Percentiles rank a stretch among this genome's conserved stretches.
Conservation (phyloP, 768 basidiomycete species). For the Mycena chlorophos region DNA sequence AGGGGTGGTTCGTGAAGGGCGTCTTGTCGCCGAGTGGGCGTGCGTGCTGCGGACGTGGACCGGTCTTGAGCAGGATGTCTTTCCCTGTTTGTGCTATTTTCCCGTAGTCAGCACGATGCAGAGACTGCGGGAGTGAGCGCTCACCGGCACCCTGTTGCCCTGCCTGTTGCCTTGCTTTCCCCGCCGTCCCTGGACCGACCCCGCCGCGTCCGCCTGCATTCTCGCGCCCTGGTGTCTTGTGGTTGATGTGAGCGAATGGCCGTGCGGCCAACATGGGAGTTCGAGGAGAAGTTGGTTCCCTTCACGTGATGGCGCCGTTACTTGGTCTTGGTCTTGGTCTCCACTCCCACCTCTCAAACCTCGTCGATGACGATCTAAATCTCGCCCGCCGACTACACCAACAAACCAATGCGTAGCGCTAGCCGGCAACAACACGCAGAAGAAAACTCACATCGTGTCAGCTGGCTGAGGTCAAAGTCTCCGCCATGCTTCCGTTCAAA, state of each 20-base stretch:
- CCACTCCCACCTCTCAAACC: no score
- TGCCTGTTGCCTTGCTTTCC: slow-evolving; percentile 49
- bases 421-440: no score
- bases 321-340: no score
- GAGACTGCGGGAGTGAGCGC: slow-evolving; percentile 27
- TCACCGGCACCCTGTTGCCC: slow-evolving; percentile 37
- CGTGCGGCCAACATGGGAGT: slow-evolving; percentile 48
- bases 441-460: no score
- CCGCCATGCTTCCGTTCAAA: no score
- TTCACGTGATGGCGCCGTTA: no score
- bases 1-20: slow-evolving; percentile 65
- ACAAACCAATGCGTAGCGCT: no score
- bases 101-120: background rate
- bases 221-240: slow-evolving; percentile 61
- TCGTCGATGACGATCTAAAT: no score
- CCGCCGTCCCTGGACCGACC: slow-evolving; percentile 40
- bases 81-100: slow-evolving; percentile 6
- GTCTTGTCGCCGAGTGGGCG: slow-evolving; percentile 71
- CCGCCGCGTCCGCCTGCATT: slow-evolving; percentile 48
- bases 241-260: slow-evolving; percentile 31
- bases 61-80: slow-evolving; percentile 11
- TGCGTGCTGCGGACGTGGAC: slow-evolving; percentile 25
- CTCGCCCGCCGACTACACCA: no score
- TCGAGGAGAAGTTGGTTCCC: no score
- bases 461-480: no score